These are phyloP conservation scores for Gastrolobium villosum DNA, from an alignment of 306 rosid genomes.

Conservation along the genomic window DNA sequence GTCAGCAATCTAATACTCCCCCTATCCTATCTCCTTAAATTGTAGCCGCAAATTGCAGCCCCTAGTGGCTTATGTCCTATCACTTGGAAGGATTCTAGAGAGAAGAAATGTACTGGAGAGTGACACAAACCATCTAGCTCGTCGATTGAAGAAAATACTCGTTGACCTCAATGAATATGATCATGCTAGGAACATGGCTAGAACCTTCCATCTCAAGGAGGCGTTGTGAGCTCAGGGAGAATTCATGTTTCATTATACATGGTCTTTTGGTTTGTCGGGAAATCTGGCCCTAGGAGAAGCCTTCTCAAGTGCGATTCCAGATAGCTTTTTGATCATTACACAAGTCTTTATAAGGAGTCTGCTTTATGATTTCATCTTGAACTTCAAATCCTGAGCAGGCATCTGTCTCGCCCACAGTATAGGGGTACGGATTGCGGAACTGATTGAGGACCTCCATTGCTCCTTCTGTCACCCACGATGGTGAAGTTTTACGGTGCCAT, in stretches of 20 bases:
- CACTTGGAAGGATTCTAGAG: conserved; percentile 77
- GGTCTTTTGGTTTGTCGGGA: conserved; percentile 4
- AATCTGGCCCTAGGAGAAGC: conserved; percentile 31
- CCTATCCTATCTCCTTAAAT: neutral
- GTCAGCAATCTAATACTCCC: conserved; percentile 39
- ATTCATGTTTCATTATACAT: conserved; percentile 39
- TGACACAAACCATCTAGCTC: conserved; percentile 76
- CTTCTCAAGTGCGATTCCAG: conserved; percentile 26
- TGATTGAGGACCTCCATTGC: conserved; percentile 14
- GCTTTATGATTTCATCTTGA: conserved; percentile 30
- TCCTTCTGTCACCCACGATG: conserved; percentile 19
- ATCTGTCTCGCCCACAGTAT: conserved; percentile 15
- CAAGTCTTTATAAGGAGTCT: conserved; percentile 7
- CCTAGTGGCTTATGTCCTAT: conserved; percentile 75
- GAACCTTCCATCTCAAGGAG: conserved; percentile 88
- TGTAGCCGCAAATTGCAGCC: conserved; percentile 86
- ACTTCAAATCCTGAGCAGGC: conserved; percentile 14
- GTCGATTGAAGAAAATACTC: conserved; percentile 88
- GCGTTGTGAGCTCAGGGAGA: conserved; percentile 66
- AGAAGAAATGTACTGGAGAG: conserved; percentile 70
- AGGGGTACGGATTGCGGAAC: neutral
- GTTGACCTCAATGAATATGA: conserved; percentile 94
- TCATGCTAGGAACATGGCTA: conserved; percentile 76
- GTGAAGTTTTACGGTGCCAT: neutral
- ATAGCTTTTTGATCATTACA: conserved; percentile 35